Conservation (phyloP, 2,329 filamentous ascomycete species). For the Fusarium albidum region DNA sequence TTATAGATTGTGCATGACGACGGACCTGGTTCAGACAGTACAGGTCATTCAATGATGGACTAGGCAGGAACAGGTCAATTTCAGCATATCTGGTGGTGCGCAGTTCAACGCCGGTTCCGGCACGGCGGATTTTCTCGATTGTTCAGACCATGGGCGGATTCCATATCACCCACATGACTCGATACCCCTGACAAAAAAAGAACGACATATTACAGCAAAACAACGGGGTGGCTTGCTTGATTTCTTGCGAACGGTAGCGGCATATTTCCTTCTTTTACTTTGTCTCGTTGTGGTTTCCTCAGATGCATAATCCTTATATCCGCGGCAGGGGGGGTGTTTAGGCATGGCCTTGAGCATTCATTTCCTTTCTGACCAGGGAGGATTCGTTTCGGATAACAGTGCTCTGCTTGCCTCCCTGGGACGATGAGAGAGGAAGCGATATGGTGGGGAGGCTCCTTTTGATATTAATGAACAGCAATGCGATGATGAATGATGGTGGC, state of each 20-base stretch:
- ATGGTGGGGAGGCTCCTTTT: constrained; percentile 13
- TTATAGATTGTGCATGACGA: constrained; percentile 36
- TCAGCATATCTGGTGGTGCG: constrained; percentile 16
- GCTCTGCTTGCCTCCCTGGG: too few relatives aligned
- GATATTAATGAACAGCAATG: constrained; percentile 28
- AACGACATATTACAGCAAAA: constrained; percentile 25
- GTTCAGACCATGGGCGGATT: constrained; percentile 17
- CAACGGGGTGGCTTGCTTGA: constrained; percentile 20
- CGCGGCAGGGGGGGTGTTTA: too few relatives aligned
- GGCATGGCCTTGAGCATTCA: too few relatives aligned
- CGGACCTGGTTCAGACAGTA: constrained; percentile 43
- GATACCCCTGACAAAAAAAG: too few relatives aligned
- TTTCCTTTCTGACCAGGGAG: too few relatives aligned
- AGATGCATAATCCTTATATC: too few relatives aligned
- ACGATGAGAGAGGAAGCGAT: neutral
- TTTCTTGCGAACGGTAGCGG: constrained; percentile 20
- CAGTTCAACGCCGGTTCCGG: constrained; percentile 10
- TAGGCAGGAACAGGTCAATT: constrained; percentile 13
- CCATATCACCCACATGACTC: constrained; percentile 20
- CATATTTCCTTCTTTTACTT: constrained; percentile 9
- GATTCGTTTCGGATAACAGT: too few relatives aligned
- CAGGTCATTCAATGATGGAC: constrained; percentile 34
- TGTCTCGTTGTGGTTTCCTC: neutral
- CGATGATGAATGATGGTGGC: constrained; percentile 21
- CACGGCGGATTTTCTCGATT: constrained; percentile 20